Evolutionary conservation across 2,329 filamentous ascomycete species (phyloP).

Genomic region (Penicillium sp.): DNA sequence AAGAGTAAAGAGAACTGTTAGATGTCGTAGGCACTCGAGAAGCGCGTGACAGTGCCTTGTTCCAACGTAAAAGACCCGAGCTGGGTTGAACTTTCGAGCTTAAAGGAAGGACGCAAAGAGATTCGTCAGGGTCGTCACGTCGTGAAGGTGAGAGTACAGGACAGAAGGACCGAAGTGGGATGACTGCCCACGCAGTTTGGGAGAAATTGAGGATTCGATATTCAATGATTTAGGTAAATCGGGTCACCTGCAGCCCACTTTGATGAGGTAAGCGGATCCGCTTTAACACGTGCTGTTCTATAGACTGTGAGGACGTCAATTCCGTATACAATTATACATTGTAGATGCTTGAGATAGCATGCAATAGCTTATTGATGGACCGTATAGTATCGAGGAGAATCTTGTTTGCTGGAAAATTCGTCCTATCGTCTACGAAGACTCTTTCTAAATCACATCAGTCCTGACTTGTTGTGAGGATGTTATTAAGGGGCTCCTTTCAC

Average conservation of each 20-base stretch:
- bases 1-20: not conserved
- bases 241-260: constrained; percentile 8
- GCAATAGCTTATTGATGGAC: not conserved
- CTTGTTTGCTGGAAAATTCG: not conserved
- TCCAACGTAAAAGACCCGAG: not conserved
- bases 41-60: constrained; percentile 7
- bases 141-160: constrained; percentile 27
- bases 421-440: not conserved
- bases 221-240: constrained; percentile 1
- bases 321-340: not conserved
- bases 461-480: not conserved
- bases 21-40: not conserved
- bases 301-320: not conserved
- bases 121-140: constrained; percentile 45
- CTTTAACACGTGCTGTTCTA: not conserved
- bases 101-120: constrained; percentile 35
- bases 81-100: constrained; percentile 3
- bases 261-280: constrained; percentile 9
- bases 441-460: not conserved
- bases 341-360: not conserved
- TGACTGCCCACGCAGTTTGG: constrained; percentile 10
- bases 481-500: constrained; percentile 5
- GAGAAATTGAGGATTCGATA: constrained; percentile 1
- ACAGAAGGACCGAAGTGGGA: constrained; percentile 22
- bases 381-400: not conserved